Evolutionary conservation across 2,329 filamentous ascomycete genomes (phyloP).

Genomic region (Cryphonectria nitschkei): DNA sequence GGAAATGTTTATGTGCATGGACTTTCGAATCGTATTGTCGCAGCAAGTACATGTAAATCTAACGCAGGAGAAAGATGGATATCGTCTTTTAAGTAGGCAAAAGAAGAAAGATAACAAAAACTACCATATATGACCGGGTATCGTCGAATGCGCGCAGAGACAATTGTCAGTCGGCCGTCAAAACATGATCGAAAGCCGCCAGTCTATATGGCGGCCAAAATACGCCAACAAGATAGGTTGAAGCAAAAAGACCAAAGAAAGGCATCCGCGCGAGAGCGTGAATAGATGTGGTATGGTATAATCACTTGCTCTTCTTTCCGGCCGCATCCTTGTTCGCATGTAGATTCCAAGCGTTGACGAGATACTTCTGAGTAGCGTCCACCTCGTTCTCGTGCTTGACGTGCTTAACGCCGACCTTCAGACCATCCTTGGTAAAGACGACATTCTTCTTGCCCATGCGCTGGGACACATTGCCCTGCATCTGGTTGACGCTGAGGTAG

Average conservation of each 20-base stretch:
- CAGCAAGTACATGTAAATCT: neutral
- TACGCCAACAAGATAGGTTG: neutral
- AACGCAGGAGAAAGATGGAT: neutral
- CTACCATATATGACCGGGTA: neutral
- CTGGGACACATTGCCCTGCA: slow-evolving; percentile 66
- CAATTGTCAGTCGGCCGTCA: neutral
- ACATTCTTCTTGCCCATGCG: slow-evolving; percentile 78
- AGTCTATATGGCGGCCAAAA: neutral
- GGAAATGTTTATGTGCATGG: neutral
- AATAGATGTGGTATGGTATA: neutral
- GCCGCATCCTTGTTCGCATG: slow-evolving; percentile 41
- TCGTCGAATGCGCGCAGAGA: neutral
- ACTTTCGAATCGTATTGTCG: neutral
- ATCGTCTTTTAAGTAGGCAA: neutral
- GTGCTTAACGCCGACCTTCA: slow-evolving; percentile 72
- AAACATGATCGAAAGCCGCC: neutral
- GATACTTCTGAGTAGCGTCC: slow-evolving; percentile 71
- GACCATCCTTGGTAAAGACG: slow-evolving; percentile 73
- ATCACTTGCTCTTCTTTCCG: slow-evolving; percentile 37
- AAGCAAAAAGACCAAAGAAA: neutral
- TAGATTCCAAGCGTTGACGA: slow-evolving; percentile 70
- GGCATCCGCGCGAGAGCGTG: neutral
- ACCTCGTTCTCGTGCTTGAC: slow-evolving; percentile 71
- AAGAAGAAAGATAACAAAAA: neutral
- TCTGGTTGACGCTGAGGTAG: slow-evolving; percentile 68